Evolutionary conservation across 2,329 filamentous ascomycete genomes (phyloP).

Genomic region (Exophiala xenobiotica): DNA sequence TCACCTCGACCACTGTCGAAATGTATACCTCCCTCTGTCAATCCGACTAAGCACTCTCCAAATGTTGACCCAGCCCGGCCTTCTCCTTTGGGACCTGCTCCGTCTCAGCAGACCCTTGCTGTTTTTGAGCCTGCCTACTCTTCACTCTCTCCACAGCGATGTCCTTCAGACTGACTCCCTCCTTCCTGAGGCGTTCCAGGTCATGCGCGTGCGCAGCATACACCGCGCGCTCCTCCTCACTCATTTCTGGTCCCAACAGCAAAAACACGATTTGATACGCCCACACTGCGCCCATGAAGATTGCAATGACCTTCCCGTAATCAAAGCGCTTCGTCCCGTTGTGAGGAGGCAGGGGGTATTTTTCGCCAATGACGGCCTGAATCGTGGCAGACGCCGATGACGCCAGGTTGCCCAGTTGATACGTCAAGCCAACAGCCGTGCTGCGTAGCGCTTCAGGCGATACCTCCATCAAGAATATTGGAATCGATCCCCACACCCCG

Average conservation of each 20-base stretch:
- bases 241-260: slow-evolving; percentile 36
- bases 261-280: slow-evolving; percentile 37
- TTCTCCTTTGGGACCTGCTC: neutral
- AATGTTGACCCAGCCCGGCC: neutral
- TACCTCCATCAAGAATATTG: slow-evolving; percentile 41
- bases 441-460: slow-evolving; percentile 37
- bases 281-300: slow-evolving; percentile 34
- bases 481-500: slow-evolving; percentile 41
- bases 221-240: slow-evolving; percentile 32
- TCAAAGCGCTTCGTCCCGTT: slow-evolving; percentile 38
- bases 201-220: slow-evolving; percentile 29
- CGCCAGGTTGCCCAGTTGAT: slow-evolving; percentile 42
- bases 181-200: slow-evolving; percentile 28
- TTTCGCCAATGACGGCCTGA: slow-evolving; percentile 43
- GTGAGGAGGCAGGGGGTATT: slow-evolving; percentile 39
- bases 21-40: neutral
- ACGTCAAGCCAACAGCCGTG: slow-evolving; percentile 38
- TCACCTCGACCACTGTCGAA: too few relatives aligned
- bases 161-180: slow-evolving; percentile 27
- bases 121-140: slow-evolving; percentile 6
- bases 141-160: slow-evolving; percentile 24
- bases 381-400: slow-evolving; percentile 46
- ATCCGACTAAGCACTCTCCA: neutral
- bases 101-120: too few relatives aligned
- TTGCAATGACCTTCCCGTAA: slow-evolving; percentile 44